phyloP scores from a whole-genome alignment of 257 asterid species.

The Jasminum sambac region DNA sequence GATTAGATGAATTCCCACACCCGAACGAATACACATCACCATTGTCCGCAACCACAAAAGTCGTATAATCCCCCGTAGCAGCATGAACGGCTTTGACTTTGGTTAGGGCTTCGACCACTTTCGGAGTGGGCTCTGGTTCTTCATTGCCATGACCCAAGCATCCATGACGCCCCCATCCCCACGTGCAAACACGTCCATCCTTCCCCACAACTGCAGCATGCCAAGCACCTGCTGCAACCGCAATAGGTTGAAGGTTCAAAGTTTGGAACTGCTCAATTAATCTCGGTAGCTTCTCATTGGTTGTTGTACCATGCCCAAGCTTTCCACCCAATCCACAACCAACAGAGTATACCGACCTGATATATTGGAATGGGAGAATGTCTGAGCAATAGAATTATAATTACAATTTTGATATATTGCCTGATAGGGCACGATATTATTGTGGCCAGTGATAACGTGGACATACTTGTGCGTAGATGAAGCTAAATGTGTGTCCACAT shows the following conservation, averaged over 20 bases:
- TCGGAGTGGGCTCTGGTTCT: conserved; percentile 82
- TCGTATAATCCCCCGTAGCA: conserved; percentile 96
- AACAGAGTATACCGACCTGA: conserved; percentile 97
- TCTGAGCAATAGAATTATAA: neutral
- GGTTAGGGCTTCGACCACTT: conserved; percentile 86
- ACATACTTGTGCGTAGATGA: too few species aligned
- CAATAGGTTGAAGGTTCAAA: conserved; percentile 82
- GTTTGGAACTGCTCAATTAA: conserved; percentile 69
- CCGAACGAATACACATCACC: conserved; percentile 96
- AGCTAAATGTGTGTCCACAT: too few species aligned
- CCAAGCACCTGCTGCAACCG: conserved; percentile 99
- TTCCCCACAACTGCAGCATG: conserved; percentile 98
- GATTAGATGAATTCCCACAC: conserved; percentile 95
- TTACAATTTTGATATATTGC: too few species aligned
- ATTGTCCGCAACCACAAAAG: conserved; percentile 84
- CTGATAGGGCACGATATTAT: too few species aligned
- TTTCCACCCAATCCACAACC: conserved; percentile 99
- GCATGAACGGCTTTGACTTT: conserved; percentile 80
- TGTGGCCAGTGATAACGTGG: too few species aligned
- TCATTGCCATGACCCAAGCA: conserved; percentile 99
- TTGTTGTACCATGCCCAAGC: conserved; percentile 85
- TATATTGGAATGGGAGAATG: neutral
- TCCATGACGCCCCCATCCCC: conserved; percentile 99
- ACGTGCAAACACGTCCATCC: conserved; percentile 97
- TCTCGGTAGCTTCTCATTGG: conserved; percentile 89